These are phyloP conservation scores for Tanacetum coccineum DNA, from an alignment of 129 eudicot species.

Conservation along the genomic window DNA sequence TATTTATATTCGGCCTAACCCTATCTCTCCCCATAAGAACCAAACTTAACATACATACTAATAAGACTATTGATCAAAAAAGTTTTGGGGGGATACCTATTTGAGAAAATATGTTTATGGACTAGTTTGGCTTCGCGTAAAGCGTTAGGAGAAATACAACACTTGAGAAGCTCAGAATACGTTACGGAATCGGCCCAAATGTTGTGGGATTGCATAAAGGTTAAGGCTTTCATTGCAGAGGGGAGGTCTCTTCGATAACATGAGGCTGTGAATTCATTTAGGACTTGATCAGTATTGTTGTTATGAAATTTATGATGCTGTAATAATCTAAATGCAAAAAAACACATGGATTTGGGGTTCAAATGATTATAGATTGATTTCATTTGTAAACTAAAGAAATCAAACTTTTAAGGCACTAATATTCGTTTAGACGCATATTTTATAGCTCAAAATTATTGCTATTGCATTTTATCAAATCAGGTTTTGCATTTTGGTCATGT, in stretches of 20 bases:
- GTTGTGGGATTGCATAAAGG: slow-evolving; percentile 45
- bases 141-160: slow-evolving; percentile 57
- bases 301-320: slow-evolving; percentile 12
- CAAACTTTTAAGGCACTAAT: too few relatives aligned
- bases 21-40: slow-evolving; percentile 65
- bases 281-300: slow-evolving; percentile 11
- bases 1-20: slow-evolving; percentile 57
- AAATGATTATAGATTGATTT: slow-evolving; percentile 19
- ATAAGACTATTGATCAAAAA: slow-evolving; percentile 54
- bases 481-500: too few relatives aligned
- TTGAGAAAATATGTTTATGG: slow-evolving; percentile 53
- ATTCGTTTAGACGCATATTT: too few relatives aligned
- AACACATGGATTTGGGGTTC: slow-evolving; percentile 16
- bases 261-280: slow-evolving; percentile 40
- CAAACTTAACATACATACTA: slow-evolving; percentile 61
- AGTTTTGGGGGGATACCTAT: slow-evolving; percentile 60
- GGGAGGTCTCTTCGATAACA: slow-evolving; percentile 66
- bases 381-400: too few relatives aligned
- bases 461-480: too few relatives aligned
- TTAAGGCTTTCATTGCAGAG: slow-evolving; percentile 48
- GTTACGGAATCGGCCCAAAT: slow-evolving; percentile 67
- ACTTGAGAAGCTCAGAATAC: slow-evolving; percentile 66
- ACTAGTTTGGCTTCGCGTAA: slow-evolving; percentile 48
- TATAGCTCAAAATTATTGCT: too few relatives aligned
- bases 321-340: slow-evolving; percentile 5